A percentile compares a stretch with the other conserved stretches of the same genome.
phyloP scores from a whole-genome alignment of 2,329 filamentous ascomycete species.

The Macrophomina phaseolina region DNA sequence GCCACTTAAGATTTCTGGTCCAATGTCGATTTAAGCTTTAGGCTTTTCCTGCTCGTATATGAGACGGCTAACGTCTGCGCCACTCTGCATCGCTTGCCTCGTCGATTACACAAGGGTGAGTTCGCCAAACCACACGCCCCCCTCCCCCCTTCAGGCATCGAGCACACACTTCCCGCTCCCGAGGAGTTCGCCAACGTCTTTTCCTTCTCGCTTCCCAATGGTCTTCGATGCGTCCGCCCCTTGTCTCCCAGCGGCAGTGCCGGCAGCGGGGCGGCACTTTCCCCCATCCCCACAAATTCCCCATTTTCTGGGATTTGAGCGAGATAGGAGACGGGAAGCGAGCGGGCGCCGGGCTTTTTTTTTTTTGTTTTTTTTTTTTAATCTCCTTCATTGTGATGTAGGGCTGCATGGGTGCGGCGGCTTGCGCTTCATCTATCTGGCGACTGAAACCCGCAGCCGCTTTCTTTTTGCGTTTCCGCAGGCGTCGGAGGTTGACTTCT shows the following conservation, averaged over 20 bases:
- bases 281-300: neutral
- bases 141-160: neutral
- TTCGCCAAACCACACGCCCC: neutral
- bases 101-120: slow-evolving; percentile 14
- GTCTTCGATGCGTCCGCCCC: too few relatives aligned
- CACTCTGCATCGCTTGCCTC: slow-evolving; percentile 6
- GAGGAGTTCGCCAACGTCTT: neutral
- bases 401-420: slow-evolving; percentile 14
- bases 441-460: neutral
- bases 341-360: neutral
- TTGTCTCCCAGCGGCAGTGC: too few relatives aligned
- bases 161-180: neutral
- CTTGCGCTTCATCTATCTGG: slow-evolving; percentile 1
- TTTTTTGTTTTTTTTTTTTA: too few relatives aligned
- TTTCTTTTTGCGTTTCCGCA: neutral
- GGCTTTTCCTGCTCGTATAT: neutral
- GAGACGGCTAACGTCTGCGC: slow-evolving; percentile 13
- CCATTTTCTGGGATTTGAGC: neutral
- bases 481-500: neutral
- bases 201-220: too few relatives aligned
- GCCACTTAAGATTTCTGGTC: neutral
- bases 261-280: neutral
- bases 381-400: neutral
- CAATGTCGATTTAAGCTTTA: slow-evolving; percentile 22
- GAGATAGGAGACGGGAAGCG: neutral